phyloP scores from a whole-genome alignment of 495 filamentous ascomycete species.

The Aspergillus mulundensis region DNA sequence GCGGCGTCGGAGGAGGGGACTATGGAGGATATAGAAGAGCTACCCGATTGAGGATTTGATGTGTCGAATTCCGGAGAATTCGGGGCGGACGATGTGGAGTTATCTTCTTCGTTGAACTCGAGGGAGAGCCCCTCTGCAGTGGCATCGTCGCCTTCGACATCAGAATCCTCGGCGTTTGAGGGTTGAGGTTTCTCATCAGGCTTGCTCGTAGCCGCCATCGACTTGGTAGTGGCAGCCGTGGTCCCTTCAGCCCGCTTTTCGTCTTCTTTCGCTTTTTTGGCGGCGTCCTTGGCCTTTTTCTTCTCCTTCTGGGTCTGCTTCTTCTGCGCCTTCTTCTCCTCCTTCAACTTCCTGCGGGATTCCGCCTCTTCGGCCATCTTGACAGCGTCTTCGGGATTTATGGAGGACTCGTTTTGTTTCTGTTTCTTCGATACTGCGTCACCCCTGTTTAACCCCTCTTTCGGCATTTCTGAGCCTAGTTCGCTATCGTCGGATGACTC shows the following conservation, averaged over 20 bases:
- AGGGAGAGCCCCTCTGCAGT: constrained; percentile 40
- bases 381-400: constrained; percentile 27
- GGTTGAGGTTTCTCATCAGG: constrained; percentile 17
- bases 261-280: constrained; percentile 43
- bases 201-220: constrained; percentile 31
- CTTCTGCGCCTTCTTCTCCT: constrained; percentile 49
- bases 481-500: constrained; percentile 40
- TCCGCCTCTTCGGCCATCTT: constrained; percentile 36
- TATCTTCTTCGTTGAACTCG: constrained; percentile 39
- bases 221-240: constrained; percentile 12
- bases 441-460: constrained; percentile 38
- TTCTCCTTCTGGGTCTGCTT: constrained; percentile 47
- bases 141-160: constrained; percentile 35
- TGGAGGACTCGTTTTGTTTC: constrained; percentile 31
- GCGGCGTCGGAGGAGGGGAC: constrained; percentile 49
- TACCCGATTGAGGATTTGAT: constrained; percentile 54
- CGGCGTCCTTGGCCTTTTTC: constrained; percentile 42
- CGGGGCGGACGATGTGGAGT: constrained; percentile 49
- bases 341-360: constrained; percentile 39
- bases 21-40: constrained; percentile 69
- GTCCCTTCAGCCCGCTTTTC: constrained; percentile 32
- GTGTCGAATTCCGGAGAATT: constrained; percentile 64
- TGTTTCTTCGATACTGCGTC: constrained; percentile 34
- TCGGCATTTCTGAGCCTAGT: constrained; percentile 39
- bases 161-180: constrained; percentile 20